A percentile compares a stretch with the other conserved stretches of the same genome.
Conservation (phyloP, 164 flowering plant genomes). For the Kalanchoe fedtschenkoi region DNA sequence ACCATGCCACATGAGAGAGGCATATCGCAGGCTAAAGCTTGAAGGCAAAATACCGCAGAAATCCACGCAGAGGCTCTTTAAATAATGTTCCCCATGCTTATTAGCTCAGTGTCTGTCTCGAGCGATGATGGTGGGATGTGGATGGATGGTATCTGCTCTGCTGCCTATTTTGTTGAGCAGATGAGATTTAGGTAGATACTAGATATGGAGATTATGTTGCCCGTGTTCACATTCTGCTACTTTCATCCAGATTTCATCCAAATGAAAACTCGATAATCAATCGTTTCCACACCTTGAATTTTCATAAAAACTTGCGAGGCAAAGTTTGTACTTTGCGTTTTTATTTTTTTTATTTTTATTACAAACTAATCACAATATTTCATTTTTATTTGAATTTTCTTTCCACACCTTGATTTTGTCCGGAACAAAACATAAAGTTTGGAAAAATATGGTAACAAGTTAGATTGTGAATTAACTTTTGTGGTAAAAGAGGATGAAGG, state of each 20-base stretch:
- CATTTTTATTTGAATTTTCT: too few species aligned
- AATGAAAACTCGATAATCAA: too few species aligned
- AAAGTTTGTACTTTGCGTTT: too few species aligned
- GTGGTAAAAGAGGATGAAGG: too few species aligned
- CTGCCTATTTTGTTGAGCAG: not conserved
- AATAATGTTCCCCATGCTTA: constrained; percentile 25
- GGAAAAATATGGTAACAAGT: not conserved
- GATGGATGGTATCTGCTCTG: not conserved
- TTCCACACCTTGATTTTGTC: too few species aligned
- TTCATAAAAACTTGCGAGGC: too few species aligned
- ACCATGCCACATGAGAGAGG: constrained; percentile 92
- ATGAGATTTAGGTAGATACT: not conserved
- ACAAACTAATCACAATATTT: too few species aligned
- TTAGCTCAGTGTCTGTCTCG: not conserved
- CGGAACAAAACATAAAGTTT: too few species aligned
- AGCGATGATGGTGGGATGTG: not conserved
- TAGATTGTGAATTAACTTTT: not conserved
- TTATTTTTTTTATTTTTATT: too few species aligned
- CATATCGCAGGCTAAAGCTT: constrained; percentile 79
- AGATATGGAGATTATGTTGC: not conserved
- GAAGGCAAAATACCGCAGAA: constrained; percentile 83
- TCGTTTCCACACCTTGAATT: too few species aligned
- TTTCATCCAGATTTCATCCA: too few species aligned
- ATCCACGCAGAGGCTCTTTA: constrained; percentile 78
- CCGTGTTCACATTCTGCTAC: too few species aligned